Evolutionary conservation across 805 yeast species (phyloP).

Genomic region (Sugiyamaella chiloensis): DNA sequence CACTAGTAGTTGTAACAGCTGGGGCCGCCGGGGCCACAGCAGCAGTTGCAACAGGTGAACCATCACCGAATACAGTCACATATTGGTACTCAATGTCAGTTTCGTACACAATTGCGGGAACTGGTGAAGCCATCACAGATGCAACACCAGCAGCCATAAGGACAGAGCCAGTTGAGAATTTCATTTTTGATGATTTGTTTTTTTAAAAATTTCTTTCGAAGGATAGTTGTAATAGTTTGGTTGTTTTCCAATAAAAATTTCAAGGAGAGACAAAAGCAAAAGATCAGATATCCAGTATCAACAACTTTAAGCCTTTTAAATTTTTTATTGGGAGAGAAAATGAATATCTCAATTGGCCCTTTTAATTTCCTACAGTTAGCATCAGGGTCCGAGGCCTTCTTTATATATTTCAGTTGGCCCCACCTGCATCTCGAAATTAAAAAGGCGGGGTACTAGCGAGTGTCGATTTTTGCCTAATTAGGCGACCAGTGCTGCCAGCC

Average conservation of each 20-base stretch:
- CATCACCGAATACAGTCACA: slow-evolving; percentile 20
- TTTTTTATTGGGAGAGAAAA: neutral
- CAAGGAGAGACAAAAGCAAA: slow-evolving; percentile 1
- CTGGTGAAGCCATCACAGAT: slow-evolving; percentile 3
- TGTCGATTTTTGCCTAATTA: slow-evolving; percentile 1
- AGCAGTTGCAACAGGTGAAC: slow-evolving; percentile 6
- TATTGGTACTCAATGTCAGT: slow-evolving; percentile 18
- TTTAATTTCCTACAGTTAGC: slow-evolving; percentile 1
- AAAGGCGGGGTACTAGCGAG: slow-evolving; percentile 3
- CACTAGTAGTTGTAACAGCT: slow-evolving; percentile 11
- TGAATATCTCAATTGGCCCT: neutral
- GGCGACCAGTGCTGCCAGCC: neutral
- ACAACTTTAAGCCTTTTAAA: neutral
- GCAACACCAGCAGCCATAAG: neutral
- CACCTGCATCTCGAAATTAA: slow-evolving; percentile 3
- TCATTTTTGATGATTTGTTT: no score
- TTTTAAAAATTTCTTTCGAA: no score
- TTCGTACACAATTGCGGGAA: slow-evolving; percentile 23
- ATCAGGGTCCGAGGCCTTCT: neutral
- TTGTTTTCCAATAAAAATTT: no score
- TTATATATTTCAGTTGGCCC: neutral
- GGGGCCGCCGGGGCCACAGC: slow-evolving; percentile 13
- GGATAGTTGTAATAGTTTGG: no score
- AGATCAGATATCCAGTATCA: slow-evolving; percentile 3
- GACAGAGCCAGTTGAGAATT: neutral